These are phyloP conservation scores for Phycomyces nitens DNA, from an alignment of 192 early-diverging fungal genomes.

Conservation along the genomic window DNA sequence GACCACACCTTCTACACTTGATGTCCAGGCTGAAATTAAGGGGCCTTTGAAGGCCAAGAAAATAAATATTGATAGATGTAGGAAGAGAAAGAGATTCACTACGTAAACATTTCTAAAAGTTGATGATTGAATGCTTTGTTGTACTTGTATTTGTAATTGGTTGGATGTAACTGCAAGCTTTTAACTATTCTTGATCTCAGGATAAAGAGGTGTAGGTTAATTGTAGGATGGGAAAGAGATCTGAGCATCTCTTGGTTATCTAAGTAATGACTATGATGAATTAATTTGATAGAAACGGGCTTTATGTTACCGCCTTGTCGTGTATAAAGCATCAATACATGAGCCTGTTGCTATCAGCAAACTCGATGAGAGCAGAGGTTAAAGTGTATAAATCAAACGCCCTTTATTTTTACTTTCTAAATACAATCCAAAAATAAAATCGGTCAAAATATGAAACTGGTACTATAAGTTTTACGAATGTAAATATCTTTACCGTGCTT, in stretches of 20 bases:
- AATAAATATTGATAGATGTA: too few species aligned
- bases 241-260: neutral
- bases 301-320: neutral
- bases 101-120: neutral
- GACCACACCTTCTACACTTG: too few species aligned
- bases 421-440: neutral
- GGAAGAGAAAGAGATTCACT: neutral
- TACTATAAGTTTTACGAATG: constrained; percentile 10
- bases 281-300: neutral
- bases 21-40: too few species aligned
- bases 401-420: neutral
- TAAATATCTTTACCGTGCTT: constrained; percentile 8
- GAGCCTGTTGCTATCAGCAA: neutral
- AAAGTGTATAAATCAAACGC: neutral
- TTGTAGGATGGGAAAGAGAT: neutral
- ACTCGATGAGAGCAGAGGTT: neutral
- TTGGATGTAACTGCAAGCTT: neutral
- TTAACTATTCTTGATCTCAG: neutral
- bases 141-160: neutral
- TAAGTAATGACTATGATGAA: neutral
- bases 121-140: neutral
- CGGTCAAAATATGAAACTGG: neutral
- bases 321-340: neutral
- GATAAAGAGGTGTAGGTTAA: neutral
- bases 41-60: too few species aligned